Evolutionary conservation across 305 asterid genomes (phyloP), one percentile per base, ranked within the genome.

Genomic region (Fraxinus sp.): DNA sequence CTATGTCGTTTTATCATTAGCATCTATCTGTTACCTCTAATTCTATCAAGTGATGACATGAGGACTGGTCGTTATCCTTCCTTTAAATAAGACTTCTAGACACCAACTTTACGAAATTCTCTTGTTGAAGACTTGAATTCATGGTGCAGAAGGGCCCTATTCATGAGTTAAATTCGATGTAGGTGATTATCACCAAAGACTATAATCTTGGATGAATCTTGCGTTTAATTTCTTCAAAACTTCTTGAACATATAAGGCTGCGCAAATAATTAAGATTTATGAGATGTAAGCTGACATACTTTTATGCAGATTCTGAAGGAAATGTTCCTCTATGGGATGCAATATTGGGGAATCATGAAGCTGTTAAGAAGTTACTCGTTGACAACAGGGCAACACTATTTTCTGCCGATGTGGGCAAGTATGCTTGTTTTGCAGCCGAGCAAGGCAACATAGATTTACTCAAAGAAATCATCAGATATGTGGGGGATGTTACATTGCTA

Each of bases 241-340:
- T 39, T 39, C 49, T 39, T 39, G 49, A 39, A 55, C 20, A 16
- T 55, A 55, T n/a, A 3, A 55, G 64, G 64, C 64, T 55, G 18
- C 6, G 6, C 41, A 36, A 7, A 36, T 36, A 36, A 36, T 36
- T 36, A 55, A 55, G 26, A 55, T 5, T 55, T 16, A 55, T 55
- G 66, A 55, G 20, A 55, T 55, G 26, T 18, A 46, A 46, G 3
- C 30, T 71, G 36, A 44, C 71, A 44, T 24, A 13, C n/a, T 55
- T 37, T 71, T 71, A 7, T 86, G 88, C 93, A 92, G 97, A 94
- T 90, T 85, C 90, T 3, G 97, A 94, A 80, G 98, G 96, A 55
- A 86, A 83, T 76, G 95, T 93, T 80, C 95, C 98, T 3, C 82
- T 92, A 20, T 90, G 98, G 97, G 93, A 92, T 55, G 97, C 98